Percentiles rank a stretch among this genome's conserved stretches.
Conservation (phyloP, 257 asterid species). For the Fraxinus cuspidata region DNA sequence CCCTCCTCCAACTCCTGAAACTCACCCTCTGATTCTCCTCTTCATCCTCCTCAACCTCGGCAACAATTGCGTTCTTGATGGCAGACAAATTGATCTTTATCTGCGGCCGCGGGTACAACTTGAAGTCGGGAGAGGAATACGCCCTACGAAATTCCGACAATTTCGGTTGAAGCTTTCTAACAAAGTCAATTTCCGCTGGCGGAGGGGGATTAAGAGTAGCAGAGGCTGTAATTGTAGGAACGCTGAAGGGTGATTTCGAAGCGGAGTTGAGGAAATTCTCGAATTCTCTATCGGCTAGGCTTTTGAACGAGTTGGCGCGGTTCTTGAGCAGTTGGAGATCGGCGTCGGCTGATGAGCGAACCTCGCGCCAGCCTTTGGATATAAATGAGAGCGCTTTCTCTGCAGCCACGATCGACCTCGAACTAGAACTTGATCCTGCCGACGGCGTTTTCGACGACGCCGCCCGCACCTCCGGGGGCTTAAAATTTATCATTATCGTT, state of each 20-base stretch:
- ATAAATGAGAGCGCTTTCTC: conserved; percentile 91
- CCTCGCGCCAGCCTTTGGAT: conserved; percentile 97
- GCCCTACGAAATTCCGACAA: conserved; percentile 76
- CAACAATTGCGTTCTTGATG: conserved; percentile 73
- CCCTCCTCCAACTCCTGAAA: conserved; percentile 51
- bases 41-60: conserved; percentile 72
- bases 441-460: conserved; percentile 39
- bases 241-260: conserved; percentile 68
- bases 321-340: conserved; percentile 81
- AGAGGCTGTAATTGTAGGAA: conserved; percentile 73
- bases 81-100: conserved; percentile 72
- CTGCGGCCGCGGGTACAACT: conserved; percentile 56
- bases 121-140: conserved; percentile 85
- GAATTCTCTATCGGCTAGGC: conserved; percentile 73
- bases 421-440: conserved; percentile 29
- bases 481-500: conserved; percentile 43
- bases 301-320: conserved; percentile 78
- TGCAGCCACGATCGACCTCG: conserved; percentile 65
- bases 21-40: conserved; percentile 43
- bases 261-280: conserved; percentile 93
- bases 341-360: conserved; percentile 94
- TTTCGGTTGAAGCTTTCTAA: conserved; percentile 80
- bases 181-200: conserved; percentile 80
- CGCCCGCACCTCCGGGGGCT: conserved; percentile 66
- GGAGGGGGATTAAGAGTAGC: conserved; percentile 52